These are phyloP conservation scores for Penium margaritaceum DNA, from an alignment of 139 green algal species.

Conservation along the genomic window DNA sequence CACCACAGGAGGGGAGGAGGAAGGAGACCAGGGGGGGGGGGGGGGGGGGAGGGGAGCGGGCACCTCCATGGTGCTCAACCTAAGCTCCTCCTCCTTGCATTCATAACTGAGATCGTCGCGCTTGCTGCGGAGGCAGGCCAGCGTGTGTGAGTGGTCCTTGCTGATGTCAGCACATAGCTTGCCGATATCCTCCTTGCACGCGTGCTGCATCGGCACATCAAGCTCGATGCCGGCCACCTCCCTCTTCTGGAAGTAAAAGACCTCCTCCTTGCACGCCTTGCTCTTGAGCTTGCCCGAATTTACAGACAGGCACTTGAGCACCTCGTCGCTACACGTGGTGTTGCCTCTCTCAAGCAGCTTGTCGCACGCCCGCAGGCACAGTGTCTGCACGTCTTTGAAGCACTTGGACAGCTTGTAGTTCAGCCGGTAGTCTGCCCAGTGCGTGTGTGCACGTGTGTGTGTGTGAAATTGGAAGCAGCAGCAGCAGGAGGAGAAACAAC, in stretches of 20 bases:
- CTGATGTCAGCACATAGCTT: not conserved
- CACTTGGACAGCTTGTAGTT: too few species aligned
- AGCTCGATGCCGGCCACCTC: not conserved
- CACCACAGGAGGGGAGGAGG: too few species aligned
- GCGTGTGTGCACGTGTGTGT: too few species aligned
- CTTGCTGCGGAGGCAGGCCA: slow-evolving; percentile 68
- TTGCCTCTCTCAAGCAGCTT: too few species aligned
- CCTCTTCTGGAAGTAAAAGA: slow-evolving; percentile 79
- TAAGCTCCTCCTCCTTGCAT: slow-evolving; percentile 65
- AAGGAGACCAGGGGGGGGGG: too few species aligned
- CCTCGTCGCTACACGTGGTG: slow-evolving; percentile 67
- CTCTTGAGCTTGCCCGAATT: slow-evolving; percentile 61
- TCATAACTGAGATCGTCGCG: slow-evolving; percentile 53
- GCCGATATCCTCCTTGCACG: slow-evolving; percentile 5
- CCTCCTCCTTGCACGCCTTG: slow-evolving; percentile 70
- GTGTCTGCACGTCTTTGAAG: slow-evolving; percentile 58
- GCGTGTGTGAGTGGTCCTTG: slow-evolving; percentile 58
- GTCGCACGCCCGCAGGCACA: slow-evolving; percentile 63
- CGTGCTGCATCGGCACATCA: slow-evolving; percentile 1
- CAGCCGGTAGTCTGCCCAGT: too few species aligned
- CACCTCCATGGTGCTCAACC: slow-evolving; percentile 21
- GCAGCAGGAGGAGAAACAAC: too few species aligned
- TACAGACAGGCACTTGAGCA: slow-evolving; percentile 77
- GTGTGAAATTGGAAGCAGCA: too few species aligned
- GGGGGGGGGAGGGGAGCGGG: too few species aligned